Conservation (phyloP, 257 asterid species). For the Capsicum baccatum region DNA sequence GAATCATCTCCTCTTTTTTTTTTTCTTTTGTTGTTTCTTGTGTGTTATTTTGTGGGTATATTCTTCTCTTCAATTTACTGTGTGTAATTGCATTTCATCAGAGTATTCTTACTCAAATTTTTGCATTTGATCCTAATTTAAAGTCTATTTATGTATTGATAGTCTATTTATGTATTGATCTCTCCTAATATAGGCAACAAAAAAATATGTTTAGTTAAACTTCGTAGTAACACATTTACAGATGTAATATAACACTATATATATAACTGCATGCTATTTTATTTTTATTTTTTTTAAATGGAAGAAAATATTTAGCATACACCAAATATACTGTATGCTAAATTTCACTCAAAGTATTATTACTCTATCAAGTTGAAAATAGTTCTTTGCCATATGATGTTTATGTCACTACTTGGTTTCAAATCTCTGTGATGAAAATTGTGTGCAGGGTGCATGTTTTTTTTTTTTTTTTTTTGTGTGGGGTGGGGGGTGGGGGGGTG, state of each 20-base stretch:
- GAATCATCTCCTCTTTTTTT: not conserved
- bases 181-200: not conserved
- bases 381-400: conserved; percentile 11
- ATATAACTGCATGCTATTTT: not conserved
- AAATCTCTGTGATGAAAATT: not conserved
- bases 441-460: not conserved
- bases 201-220: not conserved
- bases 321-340: not conserved
- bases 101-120: conserved; percentile 13
- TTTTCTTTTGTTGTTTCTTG: not conserved
- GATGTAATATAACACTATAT: not conserved
- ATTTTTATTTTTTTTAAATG: not conserved
- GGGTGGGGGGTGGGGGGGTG: too few relatives aligned
- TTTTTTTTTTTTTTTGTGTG: too few relatives aligned
- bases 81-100: conserved; percentile 1
- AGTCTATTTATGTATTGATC: not conserved
- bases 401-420: not conserved
- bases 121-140: conserved; percentile 6
- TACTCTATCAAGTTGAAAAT: not conserved
- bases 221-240: not conserved
- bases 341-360: not conserved
- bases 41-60: not conserved
- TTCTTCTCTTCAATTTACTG: not conserved
- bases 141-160: not conserved
- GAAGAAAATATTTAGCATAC: not conserved